phyloP scores from a whole-genome alignment of 495 filamentous ascomycete species.

The Aspergillus heteromorphus region DNA sequence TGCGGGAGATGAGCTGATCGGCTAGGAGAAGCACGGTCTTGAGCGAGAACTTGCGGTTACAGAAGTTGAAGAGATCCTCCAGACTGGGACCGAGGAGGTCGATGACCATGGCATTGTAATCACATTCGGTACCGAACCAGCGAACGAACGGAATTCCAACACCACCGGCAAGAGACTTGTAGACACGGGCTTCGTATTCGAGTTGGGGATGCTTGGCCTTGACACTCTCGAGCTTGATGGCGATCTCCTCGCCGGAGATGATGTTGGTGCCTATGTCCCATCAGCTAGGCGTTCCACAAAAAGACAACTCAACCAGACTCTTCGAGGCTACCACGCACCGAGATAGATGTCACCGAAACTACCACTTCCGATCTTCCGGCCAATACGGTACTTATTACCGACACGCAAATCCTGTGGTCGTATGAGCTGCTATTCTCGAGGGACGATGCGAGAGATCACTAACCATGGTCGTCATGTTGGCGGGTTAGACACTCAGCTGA shows the following conservation, averaged over 20 bases:
- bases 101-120: constrained; percentile 99
- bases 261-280: constrained; percentile 80
- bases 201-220: constrained; percentile 99
- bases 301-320: neutral
- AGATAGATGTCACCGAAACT: constrained; percentile 99
- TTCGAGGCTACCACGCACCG: constrained; percentile 44
- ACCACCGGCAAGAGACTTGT: constrained; percentile 97
- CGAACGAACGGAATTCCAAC: constrained; percentile 99
- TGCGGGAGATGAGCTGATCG: constrained; percentile 98
- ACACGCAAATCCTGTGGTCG: constrained; percentile 86
- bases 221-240: constrained; percentile 99
- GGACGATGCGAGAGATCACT: constrained; percentile 1
- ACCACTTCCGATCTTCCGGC: constrained; percentile 97
- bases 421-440: neutral
- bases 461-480: constrained; percentile 49
- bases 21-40: constrained; percentile 99
- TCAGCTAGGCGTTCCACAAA: constrained; percentile 1
- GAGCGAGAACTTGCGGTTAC: constrained; percentile 99
- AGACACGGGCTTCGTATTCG: constrained; percentile 98
- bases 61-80: constrained; percentile 99
- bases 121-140: constrained; percentile 99
- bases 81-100: constrained; percentile 95
- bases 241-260: constrained; percentile 99
- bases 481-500: constrained; percentile 32
- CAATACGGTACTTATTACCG: constrained; percentile 99